These are phyloP conservation scores for Pseudodiploospora longispora DNA, from an alignment of 2,329 filamentous ascomycete genomes.

Conservation along the genomic window DNA sequence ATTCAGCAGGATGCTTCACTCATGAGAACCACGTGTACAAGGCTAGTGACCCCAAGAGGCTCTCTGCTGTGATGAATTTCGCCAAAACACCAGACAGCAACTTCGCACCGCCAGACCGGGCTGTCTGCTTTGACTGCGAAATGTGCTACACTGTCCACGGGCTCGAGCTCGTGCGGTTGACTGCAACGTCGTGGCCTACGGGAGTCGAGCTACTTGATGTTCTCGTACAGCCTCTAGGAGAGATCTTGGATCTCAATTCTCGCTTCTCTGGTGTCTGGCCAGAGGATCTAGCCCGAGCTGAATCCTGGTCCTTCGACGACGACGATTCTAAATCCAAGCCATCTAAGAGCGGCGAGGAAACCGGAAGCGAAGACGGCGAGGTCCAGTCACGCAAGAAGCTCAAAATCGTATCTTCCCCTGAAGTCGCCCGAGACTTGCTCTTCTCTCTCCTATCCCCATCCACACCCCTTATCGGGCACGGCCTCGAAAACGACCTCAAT, in stretches of 20 bases:
- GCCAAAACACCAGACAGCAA: slow-evolving; percentile 64
- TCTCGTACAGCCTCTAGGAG: slow-evolving; percentile 74
- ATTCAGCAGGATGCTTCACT: slow-evolving; percentile 65
- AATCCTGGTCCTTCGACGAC: slow-evolving; percentile 37
- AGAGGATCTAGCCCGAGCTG: slow-evolving; percentile 65
- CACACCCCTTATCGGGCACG: slow-evolving; percentile 86
- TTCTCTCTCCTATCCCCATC: slow-evolving; percentile 65
- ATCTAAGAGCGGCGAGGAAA: slow-evolving; percentile 16
- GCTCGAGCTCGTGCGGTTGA: slow-evolving; percentile 82
- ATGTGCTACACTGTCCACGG: slow-evolving; percentile 93
- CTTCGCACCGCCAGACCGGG: slow-evolving; percentile 41
- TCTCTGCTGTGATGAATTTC: slow-evolving; percentile 76
- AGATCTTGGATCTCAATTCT: slow-evolving; percentile 84
- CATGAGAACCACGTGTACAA: slow-evolving; percentile 80
- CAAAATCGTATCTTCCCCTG: slow-evolving; percentile 67
- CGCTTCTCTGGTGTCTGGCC: slow-evolving; percentile 81
- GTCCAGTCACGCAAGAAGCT: slow-evolving; percentile 37
- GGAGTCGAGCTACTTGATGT: slow-evolving; percentile 72
- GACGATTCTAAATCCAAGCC: slow-evolving; percentile 10
- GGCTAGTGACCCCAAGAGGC: slow-evolving; percentile 62
- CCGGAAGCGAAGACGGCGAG: slow-evolving; percentile 21
- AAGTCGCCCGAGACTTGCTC: slow-evolving; percentile 66
- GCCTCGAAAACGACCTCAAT: slow-evolving; percentile 92
- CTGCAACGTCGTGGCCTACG: slow-evolving; percentile 78
- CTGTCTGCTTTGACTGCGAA: slow-evolving; percentile 88